Base-by-base conservation (phyloP, 805 yeast genomes). In the Maudiozyma serrabonitensis region DNA sequence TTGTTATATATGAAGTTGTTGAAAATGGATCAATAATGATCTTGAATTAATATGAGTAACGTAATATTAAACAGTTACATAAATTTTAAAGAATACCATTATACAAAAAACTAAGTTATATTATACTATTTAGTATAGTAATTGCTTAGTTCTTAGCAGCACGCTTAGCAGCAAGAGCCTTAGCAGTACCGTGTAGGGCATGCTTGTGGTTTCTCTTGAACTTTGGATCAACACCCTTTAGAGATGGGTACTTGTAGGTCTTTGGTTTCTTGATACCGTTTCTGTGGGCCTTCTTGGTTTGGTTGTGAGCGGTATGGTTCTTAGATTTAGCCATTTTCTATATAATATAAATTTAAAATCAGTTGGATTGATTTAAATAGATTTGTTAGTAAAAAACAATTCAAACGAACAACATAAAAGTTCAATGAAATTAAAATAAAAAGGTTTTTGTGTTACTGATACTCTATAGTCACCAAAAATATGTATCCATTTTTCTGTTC, bases 291-390 rank as follows among this genome's bases (percentile, higher is more conserved):
- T 93, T 93, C 75, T 78, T 86, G 89, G 85, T 87, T 80, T 91
- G 98, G 95, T 93, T 93, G 80, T 93, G 99, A 79, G 89, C 90
- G 78, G 99, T 93, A 76, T 93, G 98, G 80, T 93, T 93, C 96
- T 93, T 93, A 66, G 98, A 91, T 81, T 93, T 93, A 76, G 99
- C 75, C 99, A 93, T 91, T 78, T 74, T 70, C 58, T 59, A 46
- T 48, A 43, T 37, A 15, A 39, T 40, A 41, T 18, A 15, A 6
- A 34, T 6, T 45, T 13, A 26, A 38, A 28, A 15, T 15, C 21
- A 23, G 16, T 13, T 15, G 13, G 6, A 41, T 41, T 41, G 41
- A 38, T 18, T 38, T 38, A 18, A 8, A 9, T 25, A 40, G 4
- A 38, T 19, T 38, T 46, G 48, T 46, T 46, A 46, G 48, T 46